Evolutionary conservation across 805 yeast genomes (phyloP), one percentile per base, ranked within the genome.

Genomic region (Danielozyma ontarioensis): DNA sequence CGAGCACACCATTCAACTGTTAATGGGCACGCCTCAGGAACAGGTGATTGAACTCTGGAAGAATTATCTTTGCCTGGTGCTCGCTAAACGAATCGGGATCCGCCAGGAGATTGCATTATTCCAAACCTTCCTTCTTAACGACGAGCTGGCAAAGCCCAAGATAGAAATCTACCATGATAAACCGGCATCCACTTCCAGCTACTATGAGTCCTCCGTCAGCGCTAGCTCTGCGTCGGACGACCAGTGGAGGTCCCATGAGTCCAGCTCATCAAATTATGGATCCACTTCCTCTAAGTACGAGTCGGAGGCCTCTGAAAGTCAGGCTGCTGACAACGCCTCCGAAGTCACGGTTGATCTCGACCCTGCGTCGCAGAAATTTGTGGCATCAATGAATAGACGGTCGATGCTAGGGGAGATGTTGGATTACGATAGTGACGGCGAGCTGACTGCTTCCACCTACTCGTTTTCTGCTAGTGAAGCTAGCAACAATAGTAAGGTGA

Each of bases 401-500:
- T 63, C 70, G 8, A 57, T 66, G 45, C 48, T 66, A 40, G 68
- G 70, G 21, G 70, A 66, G 8, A 64, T 66, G 72, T 50, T 66
- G 35, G 71, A 64, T 33, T 64, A 66, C 41, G 56, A 53, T n/a
- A 63, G 70, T 6, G 59, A 54, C 21, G 45, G 42, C 13, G 48
- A 45, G 13, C 40, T 37, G 36, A 33, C 26, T 16, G 17, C 37
- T 26, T 37, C 45, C 5, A 15, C 35, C 21, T 21, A 13, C 4
- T 10, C 28, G 13, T 10, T 17, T 13, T 18, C 15, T 18, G n/a
- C n/a, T n/a, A n/a, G n/a, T 12, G 33, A 21, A 8, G n/a, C 31
- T 22, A 12, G 6, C 4, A 11, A 8, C 12, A 4, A n/a, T 18
- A 11, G 25, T 11, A 18, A 3, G 45, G 40, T 26, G 29, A 25